These are phyloP conservation scores for Tolypocladium ovalisporum DNA, from an alignment of 2,329 filamentous ascomycete species.

Conservation along the genomic window DNA sequence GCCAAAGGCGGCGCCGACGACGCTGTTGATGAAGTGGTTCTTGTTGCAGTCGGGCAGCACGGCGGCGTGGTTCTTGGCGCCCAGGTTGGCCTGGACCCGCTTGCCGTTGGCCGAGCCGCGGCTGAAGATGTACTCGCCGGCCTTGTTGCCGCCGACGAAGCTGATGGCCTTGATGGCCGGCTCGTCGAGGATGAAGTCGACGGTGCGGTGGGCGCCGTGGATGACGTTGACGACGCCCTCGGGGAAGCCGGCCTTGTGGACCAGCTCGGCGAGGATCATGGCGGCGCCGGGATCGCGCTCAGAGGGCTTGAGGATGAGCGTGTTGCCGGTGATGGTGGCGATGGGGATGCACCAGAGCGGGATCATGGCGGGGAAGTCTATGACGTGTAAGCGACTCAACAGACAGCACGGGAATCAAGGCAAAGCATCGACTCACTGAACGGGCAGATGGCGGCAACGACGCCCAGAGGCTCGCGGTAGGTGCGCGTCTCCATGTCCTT, in stretches of 20 bases:
- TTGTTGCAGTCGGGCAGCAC: slow-evolving; percentile 82
- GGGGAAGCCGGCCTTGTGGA: slow-evolving; percentile 71
- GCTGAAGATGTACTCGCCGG: slow-evolving; percentile 75
- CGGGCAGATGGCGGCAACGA: slow-evolving; percentile 75
- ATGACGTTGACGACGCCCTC: slow-evolving; percentile 74
- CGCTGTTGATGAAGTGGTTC: slow-evolving; percentile 78
- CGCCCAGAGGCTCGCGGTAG: slow-evolving; percentile 71
- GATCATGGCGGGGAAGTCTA: slow-evolving; percentile 87
- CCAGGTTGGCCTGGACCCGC: slow-evolving; percentile 78
- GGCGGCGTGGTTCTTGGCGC: slow-evolving; percentile 80
- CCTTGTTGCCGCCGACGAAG: slow-evolving; percentile 82
- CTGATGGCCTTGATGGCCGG: slow-evolving; percentile 77
- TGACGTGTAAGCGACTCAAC: neutral
- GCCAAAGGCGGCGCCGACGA: slow-evolving; percentile 74
- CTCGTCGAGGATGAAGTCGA: slow-evolving; percentile 79
- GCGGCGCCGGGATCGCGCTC: slow-evolving; percentile 75
- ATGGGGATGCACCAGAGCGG: slow-evolving; percentile 85
- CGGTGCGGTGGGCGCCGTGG: slow-evolving; percentile 69
- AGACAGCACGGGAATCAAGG: neutral
- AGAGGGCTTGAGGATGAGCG: slow-evolving; percentile 74
- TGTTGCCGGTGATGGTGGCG: slow-evolving; percentile 75
- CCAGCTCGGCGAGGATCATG: slow-evolving; percentile 77
- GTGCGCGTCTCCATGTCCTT: slow-evolving; percentile 85
- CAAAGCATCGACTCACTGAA: slow-evolving; percentile 48
- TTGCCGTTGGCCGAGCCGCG: slow-evolving; percentile 76